Evolutionary conservation across 805 yeast species (phyloP), one percentile per base, ranked within the genome.

Genomic region (Yamadazyma akitaensis): DNA sequence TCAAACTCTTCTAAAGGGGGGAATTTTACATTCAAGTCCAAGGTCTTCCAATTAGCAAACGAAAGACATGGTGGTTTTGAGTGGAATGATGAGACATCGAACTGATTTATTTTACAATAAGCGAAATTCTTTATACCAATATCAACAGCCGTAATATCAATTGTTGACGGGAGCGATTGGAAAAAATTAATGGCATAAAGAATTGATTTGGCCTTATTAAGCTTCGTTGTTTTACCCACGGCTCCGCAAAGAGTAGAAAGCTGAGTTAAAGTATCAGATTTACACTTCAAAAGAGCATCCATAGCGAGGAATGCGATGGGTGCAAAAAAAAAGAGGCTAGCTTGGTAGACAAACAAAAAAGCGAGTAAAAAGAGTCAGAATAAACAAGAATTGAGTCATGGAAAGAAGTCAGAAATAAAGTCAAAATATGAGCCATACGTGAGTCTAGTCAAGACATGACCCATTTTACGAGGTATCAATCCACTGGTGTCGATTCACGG

Each of bases 121-220:
- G 73, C 62, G 49, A 72, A 69, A 57, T 72, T 70, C 54, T 69
- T 70, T 46, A 71, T 50, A 6, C 77, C 77, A 11, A 72, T 62
- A 48, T 72, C 77, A 8, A 72, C 58, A 19, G 73, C 58, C 2
- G 68, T 46, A 2, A 61, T 45, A 30, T 55, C 44, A 21, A 57
- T 45, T 8, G 37, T 50, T n/a, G 35, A 9, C 1, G 53, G 52
- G 16, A 53, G 35, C 12, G 21, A 17, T 8, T 32, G 41, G 34
- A 41, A 45, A 36, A 42, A 53, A 12, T 44, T 36, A 7, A 50
- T 11, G 5, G 49, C 36, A 16, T 44, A 42, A 5, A 46, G 21
- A 12, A 53, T 8, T 14, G 37, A 44, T 8, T 14, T 17, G 6
- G 47, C 45, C 21, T 48, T 50, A 2, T 24, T 21, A 2, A n/a